A percentile compares a stretch with the other conserved stretches of the same genome.
Conservation (phyloP, 139 green algal genomes). For the Eudorina sp. region DNA sequence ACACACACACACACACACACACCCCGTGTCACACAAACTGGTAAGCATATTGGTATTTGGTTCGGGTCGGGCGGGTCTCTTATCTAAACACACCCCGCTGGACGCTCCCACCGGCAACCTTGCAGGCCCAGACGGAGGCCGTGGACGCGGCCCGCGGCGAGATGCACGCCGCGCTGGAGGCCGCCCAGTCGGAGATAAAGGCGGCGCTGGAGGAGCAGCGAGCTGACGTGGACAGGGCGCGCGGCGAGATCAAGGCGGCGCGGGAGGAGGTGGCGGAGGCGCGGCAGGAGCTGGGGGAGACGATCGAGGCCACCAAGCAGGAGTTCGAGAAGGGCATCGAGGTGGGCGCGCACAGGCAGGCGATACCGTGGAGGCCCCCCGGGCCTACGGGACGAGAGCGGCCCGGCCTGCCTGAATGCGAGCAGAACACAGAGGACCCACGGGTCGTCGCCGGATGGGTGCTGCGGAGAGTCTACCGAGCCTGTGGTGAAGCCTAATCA, state of each 20-base stretch:
- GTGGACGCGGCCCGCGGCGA: slow-evolving; percentile 9
- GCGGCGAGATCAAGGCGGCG: slow-evolving; percentile 1
- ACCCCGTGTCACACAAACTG: no score
- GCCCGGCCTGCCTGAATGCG: no score
- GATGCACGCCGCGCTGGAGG: slow-evolving; percentile 14
- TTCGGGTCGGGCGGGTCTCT: no score
- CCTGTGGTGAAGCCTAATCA: no score
- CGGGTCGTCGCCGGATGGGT: no score
- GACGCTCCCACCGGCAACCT: neutral
- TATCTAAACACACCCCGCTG: neutral
- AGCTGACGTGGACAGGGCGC: neutral
- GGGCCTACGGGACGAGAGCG: no score
- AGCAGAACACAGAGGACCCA: no score
- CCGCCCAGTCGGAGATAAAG: neutral
- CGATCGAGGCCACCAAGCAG: neutral
- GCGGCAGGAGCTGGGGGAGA: neutral
- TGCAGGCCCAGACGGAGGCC: neutral
- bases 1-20: no score
- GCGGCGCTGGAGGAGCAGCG: slow-evolving; percentile 15
- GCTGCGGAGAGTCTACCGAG: no score
- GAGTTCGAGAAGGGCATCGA: slow-evolving; percentile 21
- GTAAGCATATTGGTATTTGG: no score
- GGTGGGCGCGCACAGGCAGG: no score
- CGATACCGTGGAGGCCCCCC: no score
- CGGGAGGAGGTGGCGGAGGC: neutral